These are phyloP conservation scores for Helenozyma baotianmanensis DNA, from an alignment of 805 yeast genomes.

Conservation along the genomic window DNA sequence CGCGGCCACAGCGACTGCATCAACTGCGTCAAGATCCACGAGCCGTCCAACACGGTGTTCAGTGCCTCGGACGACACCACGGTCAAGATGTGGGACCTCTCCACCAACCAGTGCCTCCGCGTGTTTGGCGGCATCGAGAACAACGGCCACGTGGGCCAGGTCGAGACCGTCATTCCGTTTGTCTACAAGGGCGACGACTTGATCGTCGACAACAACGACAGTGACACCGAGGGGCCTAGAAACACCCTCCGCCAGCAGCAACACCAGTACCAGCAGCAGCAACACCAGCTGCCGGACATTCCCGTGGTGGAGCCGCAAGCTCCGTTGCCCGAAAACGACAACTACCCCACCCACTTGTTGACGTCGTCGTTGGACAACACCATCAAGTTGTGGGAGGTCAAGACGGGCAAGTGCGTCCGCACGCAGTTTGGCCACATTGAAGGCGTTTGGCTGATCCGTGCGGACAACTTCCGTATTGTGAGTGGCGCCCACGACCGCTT, in stretches of 20 bases:
- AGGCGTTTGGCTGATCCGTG: conserved; percentile 96
- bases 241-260: conserved; percentile 14
- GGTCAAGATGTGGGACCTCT: conserved; percentile 90
- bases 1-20: conserved; percentile 95
- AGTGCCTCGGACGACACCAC: conserved; percentile 91
- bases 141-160: conserved; percentile 90
- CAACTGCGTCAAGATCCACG: conserved; percentile 81
- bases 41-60: conserved; percentile 70
- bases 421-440: conserved; percentile 98
- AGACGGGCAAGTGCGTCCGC: conserved; percentile 80
- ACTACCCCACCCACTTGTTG: conserved; percentile 75
- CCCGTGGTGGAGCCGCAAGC: neutral
- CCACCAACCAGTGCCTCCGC: conserved; percentile 70
- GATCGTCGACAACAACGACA: conserved; percentile 42
- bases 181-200: conserved; percentile 56
- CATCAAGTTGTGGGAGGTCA: conserved; percentile 86
- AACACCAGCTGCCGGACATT: conserved; percentile 4
- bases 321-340: conserved; percentile 14
- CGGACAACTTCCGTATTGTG: conserved; percentile 90
- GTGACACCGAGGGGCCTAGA: conserved; percentile 26
- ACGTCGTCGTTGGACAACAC: conserved; percentile 91
- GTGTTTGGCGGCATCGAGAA: conserved; percentile 71
- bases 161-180: conserved; percentile 86
- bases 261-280: conserved; percentile 12
- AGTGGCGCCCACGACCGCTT: conserved; percentile 92